Evolutionary conservation across 768 basidiomycete species (phyloP).

Genomic region (Pulveroboletus frians): DNA sequence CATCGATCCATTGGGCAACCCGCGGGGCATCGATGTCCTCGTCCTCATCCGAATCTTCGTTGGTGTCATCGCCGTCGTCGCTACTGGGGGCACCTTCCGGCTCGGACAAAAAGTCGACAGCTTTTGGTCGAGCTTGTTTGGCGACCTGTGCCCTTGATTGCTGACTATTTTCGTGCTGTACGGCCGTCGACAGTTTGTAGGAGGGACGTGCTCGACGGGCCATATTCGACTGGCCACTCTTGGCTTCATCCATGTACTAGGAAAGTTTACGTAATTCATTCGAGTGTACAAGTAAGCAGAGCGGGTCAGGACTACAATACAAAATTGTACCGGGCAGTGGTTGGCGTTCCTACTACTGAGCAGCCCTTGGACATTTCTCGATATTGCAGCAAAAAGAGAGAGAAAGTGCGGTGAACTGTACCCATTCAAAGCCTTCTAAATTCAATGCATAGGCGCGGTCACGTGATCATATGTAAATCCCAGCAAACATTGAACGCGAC

Average conservation of each 20-base stretch:
- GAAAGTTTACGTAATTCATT: neutral
- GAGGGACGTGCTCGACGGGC: conserved; percentile 3
- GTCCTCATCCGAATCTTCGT: conserved; percentile 18
- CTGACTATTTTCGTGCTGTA: neutral
- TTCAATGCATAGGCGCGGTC: too few relatives aligned
- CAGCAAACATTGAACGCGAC: conserved; percentile 35
- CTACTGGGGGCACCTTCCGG: conserved; percentile 3
- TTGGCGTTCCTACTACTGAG: too few relatives aligned
- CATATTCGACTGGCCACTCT: conserved; percentile 2
- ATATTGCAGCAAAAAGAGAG: too few relatives aligned
- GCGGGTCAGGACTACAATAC: too few relatives aligned
- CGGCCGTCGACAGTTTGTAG: neutral
- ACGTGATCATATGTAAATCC: conserved; percentile 19
- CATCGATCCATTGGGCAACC: conserved; percentile 59
- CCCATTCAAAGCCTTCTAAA: too few relatives aligned
- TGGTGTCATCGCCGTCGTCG: conserved; percentile 21
- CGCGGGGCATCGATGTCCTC: conserved; percentile 42
- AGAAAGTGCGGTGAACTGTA: too few relatives aligned
- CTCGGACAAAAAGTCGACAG: conserved; percentile 14
- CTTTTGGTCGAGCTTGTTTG: conserved; percentile 14
- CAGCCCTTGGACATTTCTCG: too few relatives aligned
- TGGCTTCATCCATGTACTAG: neutral
- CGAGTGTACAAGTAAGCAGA: neutral
- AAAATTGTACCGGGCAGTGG: too few relatives aligned
- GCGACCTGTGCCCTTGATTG: conserved; percentile 4